Base-by-base conservation (phyloP, 2,329 filamentous ascomycete species). In the Polychaeton citri region DNA sequence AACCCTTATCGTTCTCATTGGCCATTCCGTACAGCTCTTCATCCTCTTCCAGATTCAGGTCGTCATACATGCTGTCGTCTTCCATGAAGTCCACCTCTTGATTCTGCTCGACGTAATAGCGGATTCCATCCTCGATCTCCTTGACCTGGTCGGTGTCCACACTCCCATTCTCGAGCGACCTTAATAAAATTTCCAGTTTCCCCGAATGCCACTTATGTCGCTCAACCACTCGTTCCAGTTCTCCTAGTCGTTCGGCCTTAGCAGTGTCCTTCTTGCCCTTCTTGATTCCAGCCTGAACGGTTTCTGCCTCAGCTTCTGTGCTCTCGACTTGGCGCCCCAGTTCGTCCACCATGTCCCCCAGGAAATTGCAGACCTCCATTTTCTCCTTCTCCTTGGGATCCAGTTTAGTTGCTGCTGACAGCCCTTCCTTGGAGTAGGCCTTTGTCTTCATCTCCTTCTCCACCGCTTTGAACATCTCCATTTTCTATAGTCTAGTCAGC, bases 361-460 rank as follows among this genome's bases (percentile, higher is more conserved):
- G 67, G 62, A 96, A 96, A 38, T 94, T 81, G 64, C 79, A 76
- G 19, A 82, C 72, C 51, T 96, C 88, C 43, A 82, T 69, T 64
- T 94, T 93, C 58, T 93, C 88, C 60, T 92, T 85, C 60, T 96
- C 90, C 58, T 87, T 93, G n/a, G 90, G 90, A 64, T 98, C 90
- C 45, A 96, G 72, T 62, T 93, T 92, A 34, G 85, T 79, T 18
- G 86, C 85, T 35, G 88, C 83, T 44, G 84, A 90, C 46, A 98
- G 66, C 31, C 90, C 90, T 63, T 96, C 90, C 69, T 98, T 96
- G 43, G 90, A 96, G 64, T 94, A 98, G 42, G 90, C 90, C 63
- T 98, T 98, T 38, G 90, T 98, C 71, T 98, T 98, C 90, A 98
- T 96, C 54, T 94, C 90, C 69, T 98, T 98, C 63, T 98, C 90